These are phyloP conservation scores for Wickerhamiella sergipiensis DNA, from an alignment of 805 yeast species.

Conservation along the genomic window DNA sequence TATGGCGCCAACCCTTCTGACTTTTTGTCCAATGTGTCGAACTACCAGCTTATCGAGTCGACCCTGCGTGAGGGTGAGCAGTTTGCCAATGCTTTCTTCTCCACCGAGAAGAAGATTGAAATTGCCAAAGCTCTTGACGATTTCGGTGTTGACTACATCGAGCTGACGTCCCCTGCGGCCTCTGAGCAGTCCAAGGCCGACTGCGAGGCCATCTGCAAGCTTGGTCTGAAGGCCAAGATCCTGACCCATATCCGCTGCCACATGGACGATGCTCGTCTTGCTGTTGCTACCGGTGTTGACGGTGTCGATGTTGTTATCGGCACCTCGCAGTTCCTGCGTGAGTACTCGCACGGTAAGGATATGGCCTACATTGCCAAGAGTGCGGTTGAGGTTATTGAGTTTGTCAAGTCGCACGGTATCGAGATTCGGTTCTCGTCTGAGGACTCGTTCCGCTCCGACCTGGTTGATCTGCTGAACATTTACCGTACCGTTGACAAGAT, in stretches of 20 bases:
- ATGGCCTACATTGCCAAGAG: slow-evolving; percentile 94
- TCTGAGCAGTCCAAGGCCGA: slow-evolving; percentile 84
- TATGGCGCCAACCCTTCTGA: slow-evolving; percentile 95
- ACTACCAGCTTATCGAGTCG: slow-evolving; percentile 85
- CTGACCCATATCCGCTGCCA: slow-evolving; percentile 96
- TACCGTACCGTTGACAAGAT: slow-evolving; percentile 93
- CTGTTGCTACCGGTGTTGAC: slow-evolving; percentile 97
- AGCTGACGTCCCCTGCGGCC: slow-evolving; percentile 95
- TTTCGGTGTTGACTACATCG: slow-evolving; percentile 96
- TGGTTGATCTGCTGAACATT: slow-evolving; percentile 87
- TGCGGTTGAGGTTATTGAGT: slow-evolving; percentile 94
- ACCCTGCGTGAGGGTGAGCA: slow-evolving; percentile 98
- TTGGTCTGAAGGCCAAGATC: slow-evolving; percentile 90
- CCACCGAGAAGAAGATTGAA: slow-evolving; percentile 88
- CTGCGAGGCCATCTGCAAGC: slow-evolving; percentile 96
- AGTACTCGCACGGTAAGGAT: slow-evolving; percentile 95
- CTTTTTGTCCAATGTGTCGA: slow-evolving; percentile 74
- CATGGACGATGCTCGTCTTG: slow-evolving; percentile 96
- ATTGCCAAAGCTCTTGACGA: slow-evolving; percentile 95
- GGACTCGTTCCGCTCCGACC: slow-evolving; percentile 93
- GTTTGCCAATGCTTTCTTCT: slow-evolving; percentile 92
- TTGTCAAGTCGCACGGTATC: slow-evolving; percentile 90
- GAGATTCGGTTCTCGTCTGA: slow-evolving; percentile 95
- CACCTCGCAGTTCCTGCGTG: slow-evolving; percentile 86
- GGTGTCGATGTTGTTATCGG: slow-evolving; percentile 99